These are phyloP conservation scores for Choricystis sp. DNA, from an alignment of 139 green algal species.

Conservation along the genomic window DNA sequence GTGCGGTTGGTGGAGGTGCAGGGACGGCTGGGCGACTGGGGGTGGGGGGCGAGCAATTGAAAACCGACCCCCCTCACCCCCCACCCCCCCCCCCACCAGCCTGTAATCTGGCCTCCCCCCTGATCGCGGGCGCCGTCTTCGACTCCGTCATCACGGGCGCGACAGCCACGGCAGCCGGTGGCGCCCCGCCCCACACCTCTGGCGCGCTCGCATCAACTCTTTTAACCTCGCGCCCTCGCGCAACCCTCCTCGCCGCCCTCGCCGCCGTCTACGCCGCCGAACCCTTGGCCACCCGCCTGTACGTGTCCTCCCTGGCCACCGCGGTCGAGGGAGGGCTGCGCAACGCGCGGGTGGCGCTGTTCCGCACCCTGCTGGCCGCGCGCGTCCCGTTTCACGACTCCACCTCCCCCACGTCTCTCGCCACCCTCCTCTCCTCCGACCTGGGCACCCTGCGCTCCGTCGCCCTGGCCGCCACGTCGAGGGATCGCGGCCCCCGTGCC, in stretches of 20 bases:
- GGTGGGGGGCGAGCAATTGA: too few species aligned
- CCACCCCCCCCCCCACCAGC: too few species aligned
- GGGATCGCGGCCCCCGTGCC: slow-evolving; percentile 56
- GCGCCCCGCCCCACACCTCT: too few species aligned
- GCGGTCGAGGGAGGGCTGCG: slow-evolving; percentile 22
- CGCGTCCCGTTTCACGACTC: slow-evolving; percentile 42
- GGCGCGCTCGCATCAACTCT: too few species aligned
- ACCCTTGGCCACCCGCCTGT: background rate
- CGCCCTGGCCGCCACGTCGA: slow-evolving; percentile 58
- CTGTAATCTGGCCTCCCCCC: slow-evolving; percentile 63
- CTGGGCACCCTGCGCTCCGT: slow-evolving; percentile 64
- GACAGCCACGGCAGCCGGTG: too few species aligned
- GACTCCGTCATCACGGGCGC: slow-evolving; percentile 42
- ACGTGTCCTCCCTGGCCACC: background rate
- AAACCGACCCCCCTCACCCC: too few species aligned
- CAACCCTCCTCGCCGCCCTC: background rate
- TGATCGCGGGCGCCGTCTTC: slow-evolving; percentile 65
- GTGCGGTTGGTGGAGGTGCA: too few species aligned
- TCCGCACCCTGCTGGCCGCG: slow-evolving; percentile 66
- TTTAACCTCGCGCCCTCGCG: too few species aligned
- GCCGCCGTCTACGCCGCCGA: background rate
- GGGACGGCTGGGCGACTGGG: too few species aligned
- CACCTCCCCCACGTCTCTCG: slow-evolving; percentile 45
- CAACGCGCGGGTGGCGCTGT: slow-evolving; percentile 52
- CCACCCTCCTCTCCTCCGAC: slow-evolving; percentile 53